Percentiles rank a stretch among this genome's conserved stretches.
Evolutionary conservation across 257 asterid species (phyloP).

Genomic region (Solanum dulcamara): DNA sequence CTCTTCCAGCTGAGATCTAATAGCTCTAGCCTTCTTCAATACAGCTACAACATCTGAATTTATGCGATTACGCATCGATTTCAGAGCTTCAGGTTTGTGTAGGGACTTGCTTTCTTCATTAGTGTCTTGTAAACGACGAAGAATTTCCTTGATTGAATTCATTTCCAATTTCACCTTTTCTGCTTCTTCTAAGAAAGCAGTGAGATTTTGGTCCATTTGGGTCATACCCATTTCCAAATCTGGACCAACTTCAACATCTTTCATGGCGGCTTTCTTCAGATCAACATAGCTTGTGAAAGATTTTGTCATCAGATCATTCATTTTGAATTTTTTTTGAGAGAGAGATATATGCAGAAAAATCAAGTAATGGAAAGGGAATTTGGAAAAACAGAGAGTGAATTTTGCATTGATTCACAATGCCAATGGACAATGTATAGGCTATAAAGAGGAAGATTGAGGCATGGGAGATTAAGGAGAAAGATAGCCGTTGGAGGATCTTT

Average conservation of each 20-base stretch:
- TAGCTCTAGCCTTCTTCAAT: constrained; percentile 52
- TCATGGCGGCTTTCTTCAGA: constrained; percentile 78
- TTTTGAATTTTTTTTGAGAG: constrained; percentile 9
- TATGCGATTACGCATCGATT: constrained; percentile 33
- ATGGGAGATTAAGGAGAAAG: not conserved
- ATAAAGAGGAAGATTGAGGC: not conserved
- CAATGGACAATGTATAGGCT: not conserved
- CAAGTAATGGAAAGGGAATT: not conserved
- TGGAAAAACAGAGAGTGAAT: not conserved
- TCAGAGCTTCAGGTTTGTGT: constrained; percentile 79
- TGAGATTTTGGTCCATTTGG: constrained; percentile 50
- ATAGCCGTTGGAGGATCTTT: constrained; percentile 1
- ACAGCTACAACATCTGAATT: constrained; percentile 48
- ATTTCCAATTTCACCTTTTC: constrained; percentile 60
- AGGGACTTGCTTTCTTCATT: constrained; percentile 51
- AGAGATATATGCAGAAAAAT: not conserved
- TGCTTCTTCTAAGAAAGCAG: constrained; percentile 64
- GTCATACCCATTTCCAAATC: constrained; percentile 62
- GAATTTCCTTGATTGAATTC: constrained; percentile 52
- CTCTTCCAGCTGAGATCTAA: constrained; percentile 52
- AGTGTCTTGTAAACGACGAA: constrained; percentile 41
- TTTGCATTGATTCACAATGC: not conserved
- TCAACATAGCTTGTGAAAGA: constrained; percentile 91
- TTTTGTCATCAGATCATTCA: constrained; percentile 92
- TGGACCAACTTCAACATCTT: constrained; percentile 39